Percentiles rank a stretch among this genome's conserved stretches.
Evolutionary conservation across 108 stramenopile genomes (phyloP).

Genomic region (Fistulifera pelliculosa): DNA sequence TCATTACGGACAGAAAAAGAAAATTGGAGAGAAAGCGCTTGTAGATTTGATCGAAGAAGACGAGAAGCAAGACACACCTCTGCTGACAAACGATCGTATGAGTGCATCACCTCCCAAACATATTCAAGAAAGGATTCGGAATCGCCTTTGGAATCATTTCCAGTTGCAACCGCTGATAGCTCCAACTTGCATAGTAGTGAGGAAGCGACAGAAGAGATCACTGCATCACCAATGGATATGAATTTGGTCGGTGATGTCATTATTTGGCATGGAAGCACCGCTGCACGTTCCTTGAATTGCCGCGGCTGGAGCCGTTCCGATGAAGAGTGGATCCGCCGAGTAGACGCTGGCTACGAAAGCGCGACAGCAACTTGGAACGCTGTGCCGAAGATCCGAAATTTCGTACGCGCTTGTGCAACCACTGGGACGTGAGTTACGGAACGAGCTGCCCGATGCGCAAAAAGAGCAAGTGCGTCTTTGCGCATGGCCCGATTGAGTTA

Average conservation of each 20-base stretch:
- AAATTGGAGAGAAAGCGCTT: too few species aligned
- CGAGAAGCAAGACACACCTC: too few species aligned
- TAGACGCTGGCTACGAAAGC: conserved; percentile 55
- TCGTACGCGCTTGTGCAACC: conserved; percentile 89
- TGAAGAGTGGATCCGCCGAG: conserved; percentile 65
- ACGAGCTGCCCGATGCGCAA: conserved; percentile 83
- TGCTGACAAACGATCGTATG: too few species aligned
- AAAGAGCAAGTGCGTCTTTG: conserved; percentile 90
- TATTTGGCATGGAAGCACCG: conserved; percentile 74
- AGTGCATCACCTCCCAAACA: too few species aligned
- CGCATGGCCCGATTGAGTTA: conserved; percentile 90
- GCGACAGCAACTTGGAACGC: conserved; percentile 60
- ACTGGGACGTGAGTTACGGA: conserved; percentile 80
- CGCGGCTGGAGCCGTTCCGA: conserved; percentile 80
- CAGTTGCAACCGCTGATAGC: too few species aligned
- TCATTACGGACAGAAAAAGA: too few species aligned
- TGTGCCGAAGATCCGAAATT: conserved; percentile 83
- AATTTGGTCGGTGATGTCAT: conserved; percentile 26
- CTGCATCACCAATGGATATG: too few species aligned
- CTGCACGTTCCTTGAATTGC: conserved; percentile 60
- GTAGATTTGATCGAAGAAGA: too few species aligned
- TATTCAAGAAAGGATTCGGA: too few species aligned
- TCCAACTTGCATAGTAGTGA: too few species aligned
- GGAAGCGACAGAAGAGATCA: too few species aligned
- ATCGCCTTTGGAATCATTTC: too few species aligned